phyloP scores from a whole-genome alignment of 164 flowering plant genomes.

The Umbellularia californica region DNA sequence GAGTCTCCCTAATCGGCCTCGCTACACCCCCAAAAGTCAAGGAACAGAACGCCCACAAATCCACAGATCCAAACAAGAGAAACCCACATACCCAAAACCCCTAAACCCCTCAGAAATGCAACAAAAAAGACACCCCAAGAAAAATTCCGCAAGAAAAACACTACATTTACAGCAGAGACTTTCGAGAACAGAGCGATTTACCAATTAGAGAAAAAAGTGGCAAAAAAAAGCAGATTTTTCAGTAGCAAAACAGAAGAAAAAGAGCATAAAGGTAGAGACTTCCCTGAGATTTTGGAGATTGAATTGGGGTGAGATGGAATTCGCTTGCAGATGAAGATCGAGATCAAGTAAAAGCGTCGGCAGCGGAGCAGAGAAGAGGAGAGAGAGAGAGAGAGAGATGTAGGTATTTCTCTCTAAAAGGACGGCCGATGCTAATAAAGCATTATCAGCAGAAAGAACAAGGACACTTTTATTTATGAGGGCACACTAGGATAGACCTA shows the following conservation, averaged over 20 bases:
- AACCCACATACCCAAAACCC: slow-evolving; percentile 43
- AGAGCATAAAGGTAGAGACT: background rate
- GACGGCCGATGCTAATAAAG: background rate
- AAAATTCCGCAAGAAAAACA: background rate
- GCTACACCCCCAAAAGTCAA: slow-evolving; percentile 47
- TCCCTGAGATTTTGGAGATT: background rate
- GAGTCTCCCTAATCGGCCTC: slow-evolving; percentile 29
- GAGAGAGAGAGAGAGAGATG: background rate
- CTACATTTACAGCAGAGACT: background rate
- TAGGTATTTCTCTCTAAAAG: background rate
- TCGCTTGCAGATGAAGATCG: background rate
- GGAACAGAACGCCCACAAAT: slow-evolving; percentile 37
- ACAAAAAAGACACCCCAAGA: background rate
- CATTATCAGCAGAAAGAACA: background rate
- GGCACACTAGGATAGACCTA: background rate
- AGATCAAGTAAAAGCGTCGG: background rate
- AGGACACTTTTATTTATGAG: background rate
- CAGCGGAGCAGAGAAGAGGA: background rate
- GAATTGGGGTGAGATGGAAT: background rate
- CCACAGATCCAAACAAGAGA: slow-evolving; percentile 48
- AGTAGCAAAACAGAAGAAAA: background rate
- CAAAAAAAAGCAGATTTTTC: background rate
- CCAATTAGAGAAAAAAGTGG: background rate
- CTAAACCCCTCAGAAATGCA: slow-evolving; percentile 3
- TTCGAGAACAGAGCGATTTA: background rate